Base-by-base conservation (phyloP, 2,329 filamentous ascomycete species). In the Thermoascus crustaceus region DNA sequence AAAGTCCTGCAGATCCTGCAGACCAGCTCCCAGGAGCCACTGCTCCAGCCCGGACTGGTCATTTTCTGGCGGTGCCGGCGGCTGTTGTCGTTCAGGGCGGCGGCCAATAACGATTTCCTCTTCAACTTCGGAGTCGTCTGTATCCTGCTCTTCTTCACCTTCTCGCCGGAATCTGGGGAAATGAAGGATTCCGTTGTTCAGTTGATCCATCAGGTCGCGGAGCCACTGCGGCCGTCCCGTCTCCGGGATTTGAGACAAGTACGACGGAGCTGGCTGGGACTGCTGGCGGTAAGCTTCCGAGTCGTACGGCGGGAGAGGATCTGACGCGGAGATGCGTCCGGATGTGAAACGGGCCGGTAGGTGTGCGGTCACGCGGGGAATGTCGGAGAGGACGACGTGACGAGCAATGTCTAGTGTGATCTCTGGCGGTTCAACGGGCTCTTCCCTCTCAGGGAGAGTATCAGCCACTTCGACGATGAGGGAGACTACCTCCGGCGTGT, bases 331-430 rank as follows among this genome's bases (percentile, higher is more conserved):
- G 2, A 80, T 78, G 30, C 78, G 68, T 21, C 71, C 66, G 11
- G 73, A 68, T 7, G 86, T 77, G 48, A 85, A 72, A 6, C 66
- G 61, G 1, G 71, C 68, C 1, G 87, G 85, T 5, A 91, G 70
- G 24, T 82, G 66, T 0, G 75, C 71, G 48, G 89, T 81, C 14
- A 94, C 71, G 1, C 71, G 64, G 1, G 80, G 82, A 3, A 80
- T 76, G 45, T 88, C 84, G 19, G 85, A 82, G 6, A 94, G 71
- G 39, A 88, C 80, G 14, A 85, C 75, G 53, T 93, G 84, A 27
- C 88, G 74, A 2, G 82, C 84, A 36, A 85, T 72, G 46, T 76
- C 66, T 4, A 69, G 47, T 3, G 65, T 67, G 35, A 76, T 71
- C 38, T 68, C 60, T 4, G 58, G 57, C 3, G 60, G 39, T 58